Conservation (phyloP, 805 yeast species). For the Zygotorulaspora chibaensis region DNA sequence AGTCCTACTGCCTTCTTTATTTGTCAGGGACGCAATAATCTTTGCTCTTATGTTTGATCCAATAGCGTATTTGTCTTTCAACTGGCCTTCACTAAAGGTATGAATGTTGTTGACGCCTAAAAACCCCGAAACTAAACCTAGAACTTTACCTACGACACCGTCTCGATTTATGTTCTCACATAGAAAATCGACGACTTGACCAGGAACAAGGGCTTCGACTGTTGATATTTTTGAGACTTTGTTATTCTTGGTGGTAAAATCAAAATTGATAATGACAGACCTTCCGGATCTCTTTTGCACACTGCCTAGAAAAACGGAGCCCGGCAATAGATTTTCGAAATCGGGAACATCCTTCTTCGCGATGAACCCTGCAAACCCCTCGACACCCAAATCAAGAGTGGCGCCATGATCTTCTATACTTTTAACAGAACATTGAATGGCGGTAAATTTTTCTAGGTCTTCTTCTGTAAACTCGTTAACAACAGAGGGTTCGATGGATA, state of each 20-base stretch:
- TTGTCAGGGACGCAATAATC: constrained; percentile 56
- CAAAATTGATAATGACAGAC: constrained; percentile 51
- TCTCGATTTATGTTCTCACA: constrained; percentile 52
- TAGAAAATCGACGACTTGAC: constrained; percentile 70
- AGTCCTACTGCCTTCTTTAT: constrained; percentile 50
- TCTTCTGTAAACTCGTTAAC: constrained; percentile 65
- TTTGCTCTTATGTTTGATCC: constrained; percentile 70
- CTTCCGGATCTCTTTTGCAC: constrained; percentile 45
- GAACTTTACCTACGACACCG: constrained; percentile 70
- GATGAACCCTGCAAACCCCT: constrained; percentile 62
- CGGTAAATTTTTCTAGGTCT: constrained; percentile 56
- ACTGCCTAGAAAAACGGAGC: constrained; percentile 66
- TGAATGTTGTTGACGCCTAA: constrained; percentile 64
- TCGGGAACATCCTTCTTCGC: constrained; percentile 60
- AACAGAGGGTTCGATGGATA: constrained; percentile 67
- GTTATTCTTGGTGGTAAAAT: constrained; percentile 43
- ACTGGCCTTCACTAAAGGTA: constrained; percentile 40
- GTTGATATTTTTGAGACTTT: constrained; percentile 57
- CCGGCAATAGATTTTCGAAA: constrained; percentile 42
- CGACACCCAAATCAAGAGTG: constrained; percentile 64
- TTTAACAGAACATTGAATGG: constrained; percentile 71
- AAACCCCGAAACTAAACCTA: constrained; percentile 72
- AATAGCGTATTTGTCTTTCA: constrained; percentile 60
- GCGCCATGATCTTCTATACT: constrained; percentile 93
- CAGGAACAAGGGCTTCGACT: constrained; percentile 80